Evolutionary conservation across 345 rosid species (phyloP).

Genomic region (Firmiana major): DNA sequence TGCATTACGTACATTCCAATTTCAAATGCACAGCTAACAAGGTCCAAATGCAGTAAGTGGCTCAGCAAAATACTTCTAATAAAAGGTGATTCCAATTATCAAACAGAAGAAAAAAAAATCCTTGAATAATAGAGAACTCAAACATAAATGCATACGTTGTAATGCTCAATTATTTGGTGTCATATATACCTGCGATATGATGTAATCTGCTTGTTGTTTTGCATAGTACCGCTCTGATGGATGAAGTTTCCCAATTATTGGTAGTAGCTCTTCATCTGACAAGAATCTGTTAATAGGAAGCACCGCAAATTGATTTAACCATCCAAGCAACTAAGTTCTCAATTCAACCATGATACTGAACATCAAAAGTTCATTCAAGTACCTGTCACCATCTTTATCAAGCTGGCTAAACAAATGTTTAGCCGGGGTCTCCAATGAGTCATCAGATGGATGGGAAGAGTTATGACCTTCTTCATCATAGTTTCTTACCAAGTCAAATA

Average conservation of each 20-base stretch:
- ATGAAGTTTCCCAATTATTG: slow-evolving; percentile 81
- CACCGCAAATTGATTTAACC: slow-evolving; percentile 11
- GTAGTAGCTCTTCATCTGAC: slow-evolving; percentile 70
- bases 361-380: slow-evolving; percentile 12
- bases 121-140: background rate
- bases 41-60: background rate
- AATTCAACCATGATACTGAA: background rate
- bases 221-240: slow-evolving; percentile 94
- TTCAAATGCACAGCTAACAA: slow-evolving; percentile 13
- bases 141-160: background rate
- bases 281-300: slow-evolving; percentile 44
- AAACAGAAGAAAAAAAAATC: background rate
- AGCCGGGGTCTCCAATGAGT: slow-evolving; percentile 73
- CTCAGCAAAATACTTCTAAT: background rate
- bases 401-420: slow-evolving; percentile 67
- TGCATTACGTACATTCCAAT: background rate
- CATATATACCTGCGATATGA: slow-evolving; percentile 68
- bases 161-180: background rate
- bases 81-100: background rate
- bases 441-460: slow-evolving; percentile 56
- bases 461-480: slow-evolving; percentile 77
- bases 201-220: slow-evolving; percentile 93
- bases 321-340: slow-evolving; percentile 12
- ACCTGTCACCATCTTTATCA: slow-evolving; percentile 92
- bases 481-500: slow-evolving; percentile 83